Base-by-base conservation (phyloP, 148 eudicot species). In the Arbutus unedo region DNA sequence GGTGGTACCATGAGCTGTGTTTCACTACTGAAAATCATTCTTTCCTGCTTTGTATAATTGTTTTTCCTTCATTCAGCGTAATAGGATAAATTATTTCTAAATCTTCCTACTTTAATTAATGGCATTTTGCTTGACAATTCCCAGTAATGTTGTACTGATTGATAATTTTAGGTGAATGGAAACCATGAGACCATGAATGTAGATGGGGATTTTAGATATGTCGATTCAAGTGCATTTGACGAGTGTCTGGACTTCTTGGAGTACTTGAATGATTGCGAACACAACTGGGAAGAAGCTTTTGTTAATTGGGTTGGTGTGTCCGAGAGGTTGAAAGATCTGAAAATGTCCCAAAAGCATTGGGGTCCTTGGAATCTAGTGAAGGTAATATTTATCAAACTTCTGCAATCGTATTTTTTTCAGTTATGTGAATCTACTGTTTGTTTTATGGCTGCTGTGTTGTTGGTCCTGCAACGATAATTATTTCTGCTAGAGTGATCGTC, bases 131-230 rank as follows among this genome's bases (percentile, higher is more conserved):
- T 41, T 81, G n/a, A 51, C 16, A 43, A 5, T 15, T 80, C 59
- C 16, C 23, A 4, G 11, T 18, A 71, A 41, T 53, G 31, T 45
- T 74, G 47, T 38, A 19, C 48, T 45, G 54, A 31, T 56, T 85
- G 70, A 81, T 76, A 54, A 41, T 82, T 50, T 60, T 76, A 94
- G 99, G 95, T 96, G 21, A 96, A 94, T 82, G 99, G 99, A 81
- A 96, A 96, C 90, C 99, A 96, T 81, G 99, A 96, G 88, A 96
- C 97, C 68, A 92, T 96, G 91, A 96, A 96, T 83, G 91, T 96
- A 5, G 97, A 94, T 89, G 93, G 97, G 66, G 99, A 96, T 88
- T 96, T 87, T 83, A 89, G 99, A 84, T 96, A 89, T 83, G 99
- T 96, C 81, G 95, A 96, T 87, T 86, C 91, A 60, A 94, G 97